Evolutionary conservation across 225 moss, liverwort and hornwort genomes (phyloP), one percentile per base, ranked within the genome.

Genomic region (Straminergon stramineum): DNA sequence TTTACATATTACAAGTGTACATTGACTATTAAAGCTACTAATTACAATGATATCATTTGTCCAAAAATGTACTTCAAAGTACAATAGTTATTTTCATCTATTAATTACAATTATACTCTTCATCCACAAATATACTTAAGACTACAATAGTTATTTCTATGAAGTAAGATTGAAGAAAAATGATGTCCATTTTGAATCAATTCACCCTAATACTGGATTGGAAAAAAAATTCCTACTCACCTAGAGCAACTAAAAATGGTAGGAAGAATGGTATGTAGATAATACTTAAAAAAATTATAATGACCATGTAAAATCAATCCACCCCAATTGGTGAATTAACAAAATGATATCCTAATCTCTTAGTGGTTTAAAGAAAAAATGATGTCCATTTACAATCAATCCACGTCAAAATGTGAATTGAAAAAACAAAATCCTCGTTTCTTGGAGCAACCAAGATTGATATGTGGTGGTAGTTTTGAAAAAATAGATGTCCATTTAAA

Each of bases 141-240:
- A 39, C 4, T 39, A 37, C 34, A 34, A 65, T 34, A 65, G 34
- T 22, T 24, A 24, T 70, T 70, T 70, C 39, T 70, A 39, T 39
- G 7, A 70, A 70, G 2, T 2, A 0, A 23, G 24, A 39, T 0
- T 2, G 7, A 39, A 70, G 23, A 70, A 39, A 70, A 70, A 24
- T 39, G 23, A 70, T 11, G 24, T 39, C 7, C 13, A 23, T 39
- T 70, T n/a, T 27, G 9, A 66, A n/a, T 48, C 6, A 6, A 74
- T 43, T 30, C 17, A 74, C 2, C 1, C 6, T 2, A 6, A 1
- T 10, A 10, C 0, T 6, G 0, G 1, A 48, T 48, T 17, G 10
- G 48, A 4, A 75, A 48, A 45, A 30, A 30, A 30, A 75, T 28
- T 31, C 11, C 4, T 18, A 31, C 0, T 30, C 1, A 31, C 4